Conservation (phyloP, 257 asterid species). For the Nicotiana noctiflora region DNA sequence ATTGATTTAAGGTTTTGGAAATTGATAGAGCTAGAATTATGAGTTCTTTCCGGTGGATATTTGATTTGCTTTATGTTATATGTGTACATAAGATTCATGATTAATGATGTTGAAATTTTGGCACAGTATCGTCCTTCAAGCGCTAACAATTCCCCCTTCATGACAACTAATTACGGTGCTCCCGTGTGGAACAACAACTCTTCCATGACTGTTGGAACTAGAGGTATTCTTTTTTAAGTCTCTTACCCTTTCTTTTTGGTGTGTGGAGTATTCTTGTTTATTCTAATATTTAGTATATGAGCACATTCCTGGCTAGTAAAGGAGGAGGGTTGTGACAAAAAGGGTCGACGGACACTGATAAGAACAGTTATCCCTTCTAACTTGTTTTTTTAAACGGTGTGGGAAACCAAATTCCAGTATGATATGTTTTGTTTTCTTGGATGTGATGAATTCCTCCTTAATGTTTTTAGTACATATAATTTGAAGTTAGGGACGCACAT, state of each 20-base stretch:
- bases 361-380: not conserved
- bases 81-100: not conserved
- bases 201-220: slow-evolving; percentile 72
- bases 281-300: not conserved
- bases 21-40: not conserved
- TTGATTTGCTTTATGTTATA: not conserved
- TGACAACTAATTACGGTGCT: slow-evolving; percentile 82
- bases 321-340: not conserved
- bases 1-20: not conserved
- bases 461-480: not conserved
- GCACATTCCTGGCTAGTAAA: not conserved
- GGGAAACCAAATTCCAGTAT: not conserved
- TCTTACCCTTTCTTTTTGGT: not conserved
- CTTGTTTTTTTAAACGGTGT: not conserved
- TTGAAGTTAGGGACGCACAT: not conserved
- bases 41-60: not conserved
- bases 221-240: slow-evolving; percentile 36
- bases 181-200: slow-evolving; percentile 88
- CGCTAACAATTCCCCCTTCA: slow-evolving; percentile 63
- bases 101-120: slow-evolving; percentile 17
- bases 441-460: not conserved
- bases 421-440: not conserved
- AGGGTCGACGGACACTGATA: not conserved
- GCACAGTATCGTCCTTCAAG: slow-evolving; percentile 86
- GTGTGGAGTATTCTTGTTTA: not conserved